phyloP scores from a whole-genome alignment of 2,329 filamentous ascomycete species.

The Neopestalotiopsis rosae region DNA sequence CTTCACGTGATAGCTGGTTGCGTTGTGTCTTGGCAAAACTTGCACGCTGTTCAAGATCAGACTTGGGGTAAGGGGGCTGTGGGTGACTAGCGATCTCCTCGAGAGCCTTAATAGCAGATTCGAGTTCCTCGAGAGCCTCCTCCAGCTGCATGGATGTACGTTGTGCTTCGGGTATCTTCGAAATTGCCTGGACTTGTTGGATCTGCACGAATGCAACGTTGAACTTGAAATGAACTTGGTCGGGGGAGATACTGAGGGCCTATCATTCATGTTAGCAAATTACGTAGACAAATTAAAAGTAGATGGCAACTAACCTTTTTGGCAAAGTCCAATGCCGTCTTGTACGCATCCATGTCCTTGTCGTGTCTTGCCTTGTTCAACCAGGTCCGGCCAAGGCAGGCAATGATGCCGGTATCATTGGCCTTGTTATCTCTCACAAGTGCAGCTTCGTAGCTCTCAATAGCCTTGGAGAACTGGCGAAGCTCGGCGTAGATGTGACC shows the following conservation, averaged over 20 bases:
- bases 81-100: constrained; percentile 68
- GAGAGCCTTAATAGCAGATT: constrained; percentile 79
- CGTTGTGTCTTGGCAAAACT: constrained; percentile 98
- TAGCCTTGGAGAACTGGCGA: constrained; percentile 87
- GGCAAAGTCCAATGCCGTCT: constrained; percentile 63
- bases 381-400: constrained; percentile 89
- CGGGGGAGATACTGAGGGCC: constrained; percentile 79
- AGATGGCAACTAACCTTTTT: constrained; percentile 56
- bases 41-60: constrained; percentile 91
- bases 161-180: constrained; percentile 75
- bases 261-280: constrained; percentile 39
- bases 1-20: constrained; percentile 85
- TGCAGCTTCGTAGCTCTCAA: constrained; percentile 92
- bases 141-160: constrained; percentile 82
- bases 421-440: constrained; percentile 76
- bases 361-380: constrained; percentile 75
- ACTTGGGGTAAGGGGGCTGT: constrained; percentile 83
- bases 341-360: constrained; percentile 62
- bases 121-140: constrained; percentile 78
- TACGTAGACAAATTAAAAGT: neutral
- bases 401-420: constrained; percentile 78
- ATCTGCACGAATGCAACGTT: constrained; percentile 98
- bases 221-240: constrained; percentile 92
- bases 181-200: constrained; percentile 84
- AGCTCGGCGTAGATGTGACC: constrained; percentile 92